Percentiles rank a stretch among this genome's conserved stretches.
phyloP scores from a whole-genome alignment of 2,329 filamentous ascomycete species.

The Aspergillus persii region DNA sequence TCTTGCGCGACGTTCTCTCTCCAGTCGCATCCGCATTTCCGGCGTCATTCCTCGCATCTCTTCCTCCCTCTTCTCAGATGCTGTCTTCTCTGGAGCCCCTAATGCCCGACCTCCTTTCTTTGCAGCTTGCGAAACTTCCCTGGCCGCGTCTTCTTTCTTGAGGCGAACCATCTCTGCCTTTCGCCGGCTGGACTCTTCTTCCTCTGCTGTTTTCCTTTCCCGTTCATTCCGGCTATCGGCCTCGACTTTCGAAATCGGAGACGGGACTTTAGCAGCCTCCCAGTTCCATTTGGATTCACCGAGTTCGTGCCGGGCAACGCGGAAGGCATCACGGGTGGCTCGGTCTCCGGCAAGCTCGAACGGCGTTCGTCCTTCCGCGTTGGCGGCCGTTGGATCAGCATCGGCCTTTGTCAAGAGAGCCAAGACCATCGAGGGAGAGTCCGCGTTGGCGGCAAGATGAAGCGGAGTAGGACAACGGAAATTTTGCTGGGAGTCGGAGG shows the following conservation, averaged over 20 bases:
- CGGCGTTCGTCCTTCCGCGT: conserved; percentile 74
- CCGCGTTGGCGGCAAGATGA: conserved; percentile 80
- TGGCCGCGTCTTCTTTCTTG: conserved; percentile 57
- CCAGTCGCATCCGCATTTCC: conserved; percentile 79
- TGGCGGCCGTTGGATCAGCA: conserved; percentile 70
- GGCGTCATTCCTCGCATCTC: conserved; percentile 81
- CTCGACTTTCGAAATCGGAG: conserved; percentile 67
- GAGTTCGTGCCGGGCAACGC: conserved; percentile 77
- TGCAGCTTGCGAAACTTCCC: conserved; percentile 42
- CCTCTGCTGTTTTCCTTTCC: conserved; percentile 68
- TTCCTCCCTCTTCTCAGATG: conserved; percentile 77
- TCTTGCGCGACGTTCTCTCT: conserved; percentile 83
- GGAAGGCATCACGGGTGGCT: conserved; percentile 83
- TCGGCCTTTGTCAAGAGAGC: conserved; percentile 72
- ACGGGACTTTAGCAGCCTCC: conserved; percentile 71
- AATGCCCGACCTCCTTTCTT: conserved; percentile 57
- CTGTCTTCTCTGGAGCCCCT: conserved; percentile 66
- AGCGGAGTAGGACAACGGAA: conserved; percentile 80
- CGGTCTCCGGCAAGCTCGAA: conserved; percentile 88
- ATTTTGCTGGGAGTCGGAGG: conserved; percentile 63
- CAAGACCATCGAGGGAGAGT: conserved; percentile 71
- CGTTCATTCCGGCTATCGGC: conserved; percentile 66
- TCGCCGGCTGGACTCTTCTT: conserved; percentile 67
- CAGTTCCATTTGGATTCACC: conserved; percentile 77
- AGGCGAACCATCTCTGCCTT: conserved; percentile 73